phyloP scores from a whole-genome alignment of 2,329 filamentous ascomycete genomes.

The Fusarium nematophilum region DNA sequence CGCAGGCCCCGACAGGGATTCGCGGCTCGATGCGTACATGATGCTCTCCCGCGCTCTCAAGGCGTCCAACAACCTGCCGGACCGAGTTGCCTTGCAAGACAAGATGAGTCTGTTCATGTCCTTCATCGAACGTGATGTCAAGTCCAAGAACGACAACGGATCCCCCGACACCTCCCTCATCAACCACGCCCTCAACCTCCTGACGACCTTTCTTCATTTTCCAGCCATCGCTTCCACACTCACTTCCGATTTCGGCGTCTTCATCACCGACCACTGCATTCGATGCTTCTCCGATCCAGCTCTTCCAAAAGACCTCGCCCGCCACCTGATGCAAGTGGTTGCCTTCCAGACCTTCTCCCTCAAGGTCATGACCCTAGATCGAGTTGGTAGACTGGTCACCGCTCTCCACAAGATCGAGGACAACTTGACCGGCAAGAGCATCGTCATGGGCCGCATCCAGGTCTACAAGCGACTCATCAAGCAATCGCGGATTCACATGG shows the following conservation, averaged over 20 bases:
- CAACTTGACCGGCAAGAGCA: conserved; percentile 81
- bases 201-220: conserved; percentile 81
- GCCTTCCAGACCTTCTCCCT: conserved; percentile 82
- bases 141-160: conserved; percentile 67
- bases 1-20: conserved; percentile 76
- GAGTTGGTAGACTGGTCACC: conserved; percentile 76
- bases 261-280: conserved; percentile 84
- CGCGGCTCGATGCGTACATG: conserved; percentile 86
- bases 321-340: conserved; percentile 83
- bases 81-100: conserved; percentile 75
- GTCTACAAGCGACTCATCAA: conserved; percentile 83
- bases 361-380: conserved; percentile 78
- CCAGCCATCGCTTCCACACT: conserved; percentile 76
- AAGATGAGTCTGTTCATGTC: conserved; percentile 83
- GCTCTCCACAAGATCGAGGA: conserved; percentile 79
- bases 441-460: conserved; percentile 78
- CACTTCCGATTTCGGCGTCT: conserved; percentile 81
- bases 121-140: conserved; percentile 86
- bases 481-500: conserved; percentile 78
- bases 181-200: conserved; percentile 81
- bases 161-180: conserved; percentile 75
- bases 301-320: conserved; percentile 80
- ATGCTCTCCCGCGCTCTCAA: conserved; percentile 81
- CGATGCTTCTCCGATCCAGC: conserved; percentile 75
- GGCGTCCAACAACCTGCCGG: conserved; percentile 84